Evolutionary conservation across 768 basidiomycete species (phyloP).

Genomic region (Kwoniella pini): DNA sequence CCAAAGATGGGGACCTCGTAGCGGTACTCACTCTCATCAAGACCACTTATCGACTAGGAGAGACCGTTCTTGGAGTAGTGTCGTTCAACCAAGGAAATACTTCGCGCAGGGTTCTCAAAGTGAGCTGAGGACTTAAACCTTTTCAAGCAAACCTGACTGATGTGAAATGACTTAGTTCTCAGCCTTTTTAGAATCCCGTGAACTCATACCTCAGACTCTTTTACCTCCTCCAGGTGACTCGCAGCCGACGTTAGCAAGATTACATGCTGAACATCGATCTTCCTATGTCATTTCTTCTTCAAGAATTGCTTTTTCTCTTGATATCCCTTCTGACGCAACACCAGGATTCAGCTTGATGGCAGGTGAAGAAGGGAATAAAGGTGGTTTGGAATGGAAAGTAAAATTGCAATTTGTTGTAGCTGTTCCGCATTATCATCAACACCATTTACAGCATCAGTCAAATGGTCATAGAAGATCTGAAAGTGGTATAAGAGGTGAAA

Average conservation of each 20-base stretch:
- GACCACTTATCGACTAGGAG: slow-evolving; percentile 84
- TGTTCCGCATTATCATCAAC: slow-evolving; percentile 55
- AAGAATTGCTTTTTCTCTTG: slow-evolving; percentile 81
- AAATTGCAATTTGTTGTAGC: slow-evolving; percentile 81
- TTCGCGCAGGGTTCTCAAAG: slow-evolving; percentile 77
- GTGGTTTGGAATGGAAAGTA: slow-evolving; percentile 90
- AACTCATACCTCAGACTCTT: slow-evolving; percentile 58
- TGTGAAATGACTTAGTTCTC: slow-evolving; percentile 63
- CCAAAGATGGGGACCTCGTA: slow-evolving; percentile 85
- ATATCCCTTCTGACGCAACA: slow-evolving; percentile 88
- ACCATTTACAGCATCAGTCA: background rate
- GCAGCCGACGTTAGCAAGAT: slow-evolving; percentile 62
- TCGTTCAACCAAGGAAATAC: slow-evolving; percentile 76
- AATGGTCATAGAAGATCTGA: slow-evolving; percentile 8
- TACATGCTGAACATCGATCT: slow-evolving; percentile 83
- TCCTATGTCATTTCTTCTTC: slow-evolving; percentile 71
- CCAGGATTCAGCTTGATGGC: slow-evolving; percentile 76
- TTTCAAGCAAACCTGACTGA: background rate
- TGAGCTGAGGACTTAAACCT: slow-evolving; percentile 57
- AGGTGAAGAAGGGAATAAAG: slow-evolving; percentile 56
- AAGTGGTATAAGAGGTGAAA: background rate
- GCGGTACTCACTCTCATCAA: slow-evolving; percentile 91
- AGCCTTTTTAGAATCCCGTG: slow-evolving; percentile 85
- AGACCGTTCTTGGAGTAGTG: slow-evolving; percentile 85
- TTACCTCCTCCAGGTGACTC: slow-evolving; percentile 63